Base-by-base conservation (phyloP, 23 red algal species). In the Agarophyton chilense region DNA sequence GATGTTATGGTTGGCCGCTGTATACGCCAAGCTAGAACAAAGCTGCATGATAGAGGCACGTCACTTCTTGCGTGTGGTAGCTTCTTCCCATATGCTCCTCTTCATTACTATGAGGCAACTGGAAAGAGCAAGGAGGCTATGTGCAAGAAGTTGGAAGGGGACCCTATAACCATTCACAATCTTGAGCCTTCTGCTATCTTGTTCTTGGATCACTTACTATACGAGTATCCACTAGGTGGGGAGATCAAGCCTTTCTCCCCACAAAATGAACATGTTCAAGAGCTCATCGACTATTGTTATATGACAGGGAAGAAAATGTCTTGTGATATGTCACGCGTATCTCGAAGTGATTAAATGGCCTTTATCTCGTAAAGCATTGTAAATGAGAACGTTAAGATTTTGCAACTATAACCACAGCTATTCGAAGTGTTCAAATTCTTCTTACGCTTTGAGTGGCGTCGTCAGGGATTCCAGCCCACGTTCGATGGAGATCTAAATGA, bases 121-220 rank as follows among this genome's bases (percentile, higher is more conserved):
- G 81, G 81, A 47, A 51, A 70, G 58, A 84, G 81, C 62, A 84
- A 67, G 62, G 81, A 84, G 81, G 81, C 81, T 19, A 84, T 84
- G 81, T 84, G 40, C 41, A 84, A 67, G 43, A 84, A 84, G 41
- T 22, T 84, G 36, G 81, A 72, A 11, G 81, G 81, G 24, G 81
- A 84, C 81, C 57, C 62, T 12, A 84, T 84, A 4, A 84, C 81
- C 34, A 84, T 84, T 67, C 81, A 84, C 62, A 72, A 71, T 67
- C 81, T 84, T 47, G 81, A 84, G 42, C 81, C 81, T 12, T 84
- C 81, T 32, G 81, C 81, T 1, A 84, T 84, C 61, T 42, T 33
- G 50, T 84, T 66, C 60, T 33, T 84, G 81, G 62, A 84, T 33
- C 81, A 84, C 34, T 28, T 84, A 25, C 34, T 84, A 12, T 84